A percentile compares a stretch with the other conserved stretches of the same genome.
Evolutionary conservation across 306 rosid genomes (phyloP).

Genomic region (Vicia faba): DNA sequence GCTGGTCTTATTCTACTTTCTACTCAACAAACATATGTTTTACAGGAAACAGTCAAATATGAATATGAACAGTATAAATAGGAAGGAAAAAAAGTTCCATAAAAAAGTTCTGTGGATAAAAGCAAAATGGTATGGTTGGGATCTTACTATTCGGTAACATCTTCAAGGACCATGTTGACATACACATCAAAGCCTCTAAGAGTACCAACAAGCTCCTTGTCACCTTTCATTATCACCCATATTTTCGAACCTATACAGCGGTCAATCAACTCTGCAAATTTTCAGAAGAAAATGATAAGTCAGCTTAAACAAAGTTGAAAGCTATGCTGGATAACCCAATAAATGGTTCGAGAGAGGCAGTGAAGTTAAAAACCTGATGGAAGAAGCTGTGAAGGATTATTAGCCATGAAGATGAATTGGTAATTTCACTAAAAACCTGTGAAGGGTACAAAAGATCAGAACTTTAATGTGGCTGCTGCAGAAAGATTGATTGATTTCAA

Average conservation of each 20-base stretch:
- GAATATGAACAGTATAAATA: neutral
- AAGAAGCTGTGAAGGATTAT: slow-evolving; percentile 90
- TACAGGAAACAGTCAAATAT: slow-evolving; percentile 5
- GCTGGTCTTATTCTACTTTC: neutral
- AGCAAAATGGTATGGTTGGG: neutral
- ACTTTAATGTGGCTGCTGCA: neutral
- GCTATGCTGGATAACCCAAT: slow-evolving; percentile 4
- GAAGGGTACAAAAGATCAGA: neutral
- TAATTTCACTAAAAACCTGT: slow-evolving; percentile 29
- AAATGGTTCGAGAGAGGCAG: neutral
- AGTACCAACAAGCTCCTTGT: slow-evolving; percentile 97
- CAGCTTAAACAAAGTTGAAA: slow-evolving; percentile 19
- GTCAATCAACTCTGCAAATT: slow-evolving; percentile 84
- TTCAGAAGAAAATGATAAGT: slow-evolving; percentile 26
- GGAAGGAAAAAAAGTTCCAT: slow-evolving; percentile 3
- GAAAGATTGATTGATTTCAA: neutral
- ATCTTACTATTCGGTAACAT: slow-evolving; percentile 93
- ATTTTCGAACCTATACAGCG: slow-evolving; percentile 96
- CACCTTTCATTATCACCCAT: slow-evolving; percentile 99
- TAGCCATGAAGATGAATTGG: slow-evolving; percentile 57
- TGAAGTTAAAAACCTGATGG: slow-evolving; percentile 63
- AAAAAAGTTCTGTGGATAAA: neutral
- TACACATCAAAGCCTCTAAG: slow-evolving; percentile 94
- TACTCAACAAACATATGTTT: neutral
- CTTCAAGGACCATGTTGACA: slow-evolving; percentile 98